Evolutionary conservation across 768 basidiomycete genomes (phyloP), one percentile per base, ranked within the genome.

Genomic region (Chiua virens): DNA sequence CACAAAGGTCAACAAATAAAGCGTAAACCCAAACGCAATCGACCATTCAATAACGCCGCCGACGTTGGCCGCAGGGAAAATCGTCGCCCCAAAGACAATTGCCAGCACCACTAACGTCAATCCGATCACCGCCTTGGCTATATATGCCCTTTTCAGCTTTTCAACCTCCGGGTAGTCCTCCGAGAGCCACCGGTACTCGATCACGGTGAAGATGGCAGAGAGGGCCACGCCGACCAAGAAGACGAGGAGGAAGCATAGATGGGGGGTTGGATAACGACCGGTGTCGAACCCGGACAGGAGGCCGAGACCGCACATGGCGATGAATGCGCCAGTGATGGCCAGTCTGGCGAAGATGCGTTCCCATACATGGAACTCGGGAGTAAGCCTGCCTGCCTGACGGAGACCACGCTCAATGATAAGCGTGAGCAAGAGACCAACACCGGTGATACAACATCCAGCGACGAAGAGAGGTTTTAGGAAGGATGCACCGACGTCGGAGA

Each of bases 401-500:
- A 89, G 73, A 59, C 79, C 77, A 42, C 87, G 75, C 66, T 90
- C 86, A 27, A 83, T 60, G 5, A 74, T 56, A 23, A 90, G 75
- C 8, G 81, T 79, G 42, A 83, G 68, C 58, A 86, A 70, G 66
- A 91, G 87, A 0, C 76, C 72, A 3, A 79, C 67, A 8, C 78
- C 82, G 3, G 89, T 88, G 51, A 89, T 77, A 35, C 73, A 71
- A 57, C 82, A 85, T 8, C 83, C 83, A 15, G 76, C 72, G 44
- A 91, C 72, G 60, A 92, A 92, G 34, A 91, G 75, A 4, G 89
- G 89, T 63, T 91, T 90, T 39, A 91, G 71, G 45, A 77, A 73
- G 56, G 77, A 78, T 18, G 89, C 88, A n/a, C 85, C 88, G 32
- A 90, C 69, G 59, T 91, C 87, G 37, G 86, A 88, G 42, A 91